Evolutionary conservation across 139 green algal species (phyloP).

Genomic region (Chlorella ohadii): DNA sequence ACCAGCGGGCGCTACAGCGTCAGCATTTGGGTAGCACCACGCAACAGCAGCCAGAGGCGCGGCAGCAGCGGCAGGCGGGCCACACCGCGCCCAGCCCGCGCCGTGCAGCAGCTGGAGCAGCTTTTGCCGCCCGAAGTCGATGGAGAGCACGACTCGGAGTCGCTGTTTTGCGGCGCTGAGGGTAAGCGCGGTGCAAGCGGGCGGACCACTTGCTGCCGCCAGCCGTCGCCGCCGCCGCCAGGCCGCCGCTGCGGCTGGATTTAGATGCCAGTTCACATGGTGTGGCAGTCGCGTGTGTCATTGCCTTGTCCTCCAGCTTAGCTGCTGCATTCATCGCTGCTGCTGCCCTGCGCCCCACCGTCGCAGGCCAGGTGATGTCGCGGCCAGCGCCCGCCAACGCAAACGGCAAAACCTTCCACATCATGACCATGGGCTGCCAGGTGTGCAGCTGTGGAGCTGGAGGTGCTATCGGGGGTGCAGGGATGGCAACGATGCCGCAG

Average conservation of each 20-base stretch:
- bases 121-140: constrained; percentile 30
- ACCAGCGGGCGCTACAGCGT: no score
- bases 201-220: background rate
- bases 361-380: constrained; percentile 42
- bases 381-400: constrained; percentile 5
- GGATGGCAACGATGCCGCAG: no score
- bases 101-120: constrained; percentile 3
- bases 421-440: constrained; percentile 97
- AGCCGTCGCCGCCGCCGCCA: background rate
- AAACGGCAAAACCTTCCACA: constrained; percentile 87
- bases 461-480: no score
- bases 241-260: background rate
- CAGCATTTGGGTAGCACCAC: no score
- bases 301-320: no score
- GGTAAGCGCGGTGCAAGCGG: constrained; percentile 6
- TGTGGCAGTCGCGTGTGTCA: no score
- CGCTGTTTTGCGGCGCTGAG: constrained; percentile 48
- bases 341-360: background rate
- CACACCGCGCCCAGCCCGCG: background rate
- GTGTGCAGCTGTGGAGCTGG: constrained; percentile 30
- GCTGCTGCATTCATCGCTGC: background rate
- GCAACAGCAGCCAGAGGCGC: no score
- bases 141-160: constrained; percentile 34
- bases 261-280: no score
- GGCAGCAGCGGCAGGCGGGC: no score